A percentile compares a stretch with the other conserved stretches of the same genome.
Evolutionary conservation across 1,284 basidiomycete genomes (phyloP).

Genomic region (Cryptococcus jaspeensis): DNA sequence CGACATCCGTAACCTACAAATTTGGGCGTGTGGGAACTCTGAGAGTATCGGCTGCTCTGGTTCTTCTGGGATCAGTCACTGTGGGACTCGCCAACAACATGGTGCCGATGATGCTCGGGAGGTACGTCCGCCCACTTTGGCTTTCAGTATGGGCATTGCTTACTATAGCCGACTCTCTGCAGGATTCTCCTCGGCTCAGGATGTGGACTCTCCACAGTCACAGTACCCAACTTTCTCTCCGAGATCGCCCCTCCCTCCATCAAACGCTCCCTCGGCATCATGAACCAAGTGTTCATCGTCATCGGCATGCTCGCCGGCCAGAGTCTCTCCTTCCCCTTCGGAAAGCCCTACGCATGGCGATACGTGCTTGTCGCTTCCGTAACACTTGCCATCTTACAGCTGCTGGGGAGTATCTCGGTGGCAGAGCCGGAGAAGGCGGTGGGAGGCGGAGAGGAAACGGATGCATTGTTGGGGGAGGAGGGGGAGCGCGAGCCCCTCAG

Average conservation of each 20-base stretch:
- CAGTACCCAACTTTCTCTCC: slow-evolving; percentile 51
- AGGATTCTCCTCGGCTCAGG: slow-evolving; percentile 51
- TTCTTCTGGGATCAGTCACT: slow-evolving; percentile 26
- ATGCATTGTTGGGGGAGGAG: slow-evolving; percentile 14
- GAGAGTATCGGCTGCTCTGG: slow-evolving; percentile 19
- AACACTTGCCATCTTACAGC: slow-evolving; percentile 40
- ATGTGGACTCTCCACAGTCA: slow-evolving; percentile 51
- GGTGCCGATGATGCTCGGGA: slow-evolving; percentile 25
- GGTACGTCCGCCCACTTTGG: slow-evolving; percentile 22
- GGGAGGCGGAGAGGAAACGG: slow-evolving; percentile 16
- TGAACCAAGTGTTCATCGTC: slow-evolving; percentile 52
- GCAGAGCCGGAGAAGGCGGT: neutral
- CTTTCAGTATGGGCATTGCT: neutral
- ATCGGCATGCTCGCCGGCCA: slow-evolving; percentile 50
- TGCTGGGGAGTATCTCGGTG: slow-evolving; percentile 36
- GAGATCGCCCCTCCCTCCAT: slow-evolving; percentile 50
- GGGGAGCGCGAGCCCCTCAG: slow-evolving; percentile 18
- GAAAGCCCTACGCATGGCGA: slow-evolving; percentile 40
- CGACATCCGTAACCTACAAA: slow-evolving; percentile 18
- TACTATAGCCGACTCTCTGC: neutral
- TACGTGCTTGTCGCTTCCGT: slow-evolving; percentile 43
- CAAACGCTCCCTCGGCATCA: slow-evolving; percentile 50
- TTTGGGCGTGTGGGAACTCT: slow-evolving; percentile 30
- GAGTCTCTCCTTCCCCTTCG: slow-evolving; percentile 46
- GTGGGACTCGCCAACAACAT: slow-evolving; percentile 26